phyloP scores from a whole-genome alignment of 2,329 filamentous ascomycete genomes.

The Drechslerella stenobrocha region DNA sequence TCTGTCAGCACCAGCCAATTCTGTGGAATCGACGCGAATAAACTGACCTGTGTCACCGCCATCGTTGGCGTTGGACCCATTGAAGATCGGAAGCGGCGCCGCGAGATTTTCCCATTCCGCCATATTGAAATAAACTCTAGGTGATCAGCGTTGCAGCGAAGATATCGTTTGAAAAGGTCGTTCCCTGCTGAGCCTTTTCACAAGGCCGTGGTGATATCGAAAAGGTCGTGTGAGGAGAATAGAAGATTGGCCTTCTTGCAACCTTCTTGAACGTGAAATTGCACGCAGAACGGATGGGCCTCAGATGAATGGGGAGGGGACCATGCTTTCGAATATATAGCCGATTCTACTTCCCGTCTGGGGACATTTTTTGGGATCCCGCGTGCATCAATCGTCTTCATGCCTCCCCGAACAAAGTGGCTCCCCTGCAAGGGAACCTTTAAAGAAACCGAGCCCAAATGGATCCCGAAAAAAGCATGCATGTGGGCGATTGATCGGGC shows the following conservation, averaged over 20 bases:
- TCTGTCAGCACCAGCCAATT: conserved; percentile 10
- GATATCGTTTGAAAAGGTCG: no score
- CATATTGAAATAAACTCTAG: conserved; percentile 22
- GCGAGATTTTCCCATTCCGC: conserved; percentile 38
- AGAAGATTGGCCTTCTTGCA: conserved; percentile 34
- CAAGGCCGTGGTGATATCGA: no score
- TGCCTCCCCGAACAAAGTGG: conserved; percentile 43
- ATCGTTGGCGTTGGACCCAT: conserved; percentile 30
- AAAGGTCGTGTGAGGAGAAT: conserved; percentile 12
- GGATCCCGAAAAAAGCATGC: conserved; percentile 46
- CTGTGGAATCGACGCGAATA: not conserved
- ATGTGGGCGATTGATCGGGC: conserved; percentile 39
- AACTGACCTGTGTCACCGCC: conserved; percentile 44
- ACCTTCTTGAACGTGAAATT: conserved; percentile 36
- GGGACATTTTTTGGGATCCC: conserved; percentile 15
- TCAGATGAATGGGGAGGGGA: conserved; percentile 20
- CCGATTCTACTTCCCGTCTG: conserved; percentile 8
- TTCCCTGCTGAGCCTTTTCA: no score
- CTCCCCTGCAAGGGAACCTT: conserved; percentile 46
- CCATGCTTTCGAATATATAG: conserved; percentile 45
- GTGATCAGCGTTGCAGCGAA: conserved; percentile 8
- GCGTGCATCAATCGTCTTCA: conserved; percentile 35
- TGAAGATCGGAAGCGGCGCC: conserved; percentile 39
- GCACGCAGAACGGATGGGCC: conserved; percentile 20
- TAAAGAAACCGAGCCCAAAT: conserved; percentile 46